Evolutionary conservation across 1,139 yeast genomes (phyloP), one percentile per base, ranked within the genome.

Genomic region (Starmera stellimalicola): DNA sequence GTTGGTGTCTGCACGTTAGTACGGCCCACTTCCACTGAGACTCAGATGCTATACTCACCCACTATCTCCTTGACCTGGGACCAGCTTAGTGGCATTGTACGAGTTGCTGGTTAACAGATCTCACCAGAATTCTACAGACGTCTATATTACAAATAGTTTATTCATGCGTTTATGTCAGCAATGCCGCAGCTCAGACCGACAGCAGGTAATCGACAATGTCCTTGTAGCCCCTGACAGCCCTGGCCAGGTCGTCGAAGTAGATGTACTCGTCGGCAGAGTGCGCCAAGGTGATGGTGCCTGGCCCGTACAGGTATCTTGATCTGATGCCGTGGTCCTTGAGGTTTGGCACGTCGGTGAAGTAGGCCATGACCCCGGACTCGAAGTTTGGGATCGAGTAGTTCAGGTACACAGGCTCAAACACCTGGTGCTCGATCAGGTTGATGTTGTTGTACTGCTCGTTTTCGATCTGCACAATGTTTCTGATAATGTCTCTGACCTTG

Each of bases 251-350:
- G 4, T 53, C 48, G 26, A 68, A 58, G 7, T 68, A 66, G 20
- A 79, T 70, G 44, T 57, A 67, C 54, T 79, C 88, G 38, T 70
- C 54, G 37, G 65, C 79, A 3, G 77, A 68, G 47, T 78, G 87
- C 1, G 87, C 87, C 24, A 73, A 76, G 25, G 63, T 64, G 37
- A 79, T 77, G 2, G 74, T 57, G 1, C 87, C 88, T 1, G 87
- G 83, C 0, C 87, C 88, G 46, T 76, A 79, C 22, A 78, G 56
- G 45, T 72, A 77, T 42, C 74, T 57, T 8, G 33, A 27, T 37
- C 56, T 50, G 11, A 58, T 52, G 17, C 57, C 42, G 11, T 22
- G 25, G 22, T 59, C 58, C n/a, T 57, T 55, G 35, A 77, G 52
- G 41, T 71, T 65, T 4, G 84, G 83, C 34, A 78, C 65, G 47